phyloP scores from a whole-genome alignment of 1,284 basidiomycete genomes.

The Tylopilus orsonianus region DNA sequence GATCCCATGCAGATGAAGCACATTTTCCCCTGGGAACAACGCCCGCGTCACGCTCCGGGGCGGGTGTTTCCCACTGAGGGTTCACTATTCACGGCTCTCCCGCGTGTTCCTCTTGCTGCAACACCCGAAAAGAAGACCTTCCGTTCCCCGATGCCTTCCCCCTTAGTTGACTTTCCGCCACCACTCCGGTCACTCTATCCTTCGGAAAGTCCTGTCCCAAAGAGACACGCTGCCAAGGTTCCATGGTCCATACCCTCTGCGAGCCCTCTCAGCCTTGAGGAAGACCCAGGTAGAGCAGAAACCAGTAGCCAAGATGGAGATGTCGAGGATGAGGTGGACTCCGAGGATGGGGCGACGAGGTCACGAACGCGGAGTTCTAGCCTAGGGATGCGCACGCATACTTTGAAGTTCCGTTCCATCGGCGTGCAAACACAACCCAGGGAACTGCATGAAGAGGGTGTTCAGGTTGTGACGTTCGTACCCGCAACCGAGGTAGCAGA shows the following conservation, averaged over 20 bases:
- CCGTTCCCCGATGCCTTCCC: slow-evolving; percentile 33
- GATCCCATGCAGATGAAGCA: slow-evolving; percentile 72
- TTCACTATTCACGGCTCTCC: slow-evolving; percentile 45
- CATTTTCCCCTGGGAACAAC: slow-evolving; percentile 94
- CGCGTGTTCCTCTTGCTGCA: slow-evolving; percentile 33
- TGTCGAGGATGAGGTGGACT: slow-evolving; percentile 79
- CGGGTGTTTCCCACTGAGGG: slow-evolving; percentile 79
- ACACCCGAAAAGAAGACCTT: slow-evolving; percentile 25
- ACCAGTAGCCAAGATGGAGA: slow-evolving; percentile 78
- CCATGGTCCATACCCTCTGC: slow-evolving; percentile 49
- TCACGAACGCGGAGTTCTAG: slow-evolving; percentile 24
- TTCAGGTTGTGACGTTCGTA: slow-evolving; percentile 23
- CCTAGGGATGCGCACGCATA: slow-evolving; percentile 5
- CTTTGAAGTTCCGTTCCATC: slow-evolving; percentile 28
- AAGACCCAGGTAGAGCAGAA: slow-evolving; percentile 54
- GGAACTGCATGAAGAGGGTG: slow-evolving; percentile 24
- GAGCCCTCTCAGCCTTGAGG: slow-evolving; percentile 45
- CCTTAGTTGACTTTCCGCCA: slow-evolving; percentile 47
- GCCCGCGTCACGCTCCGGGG: slow-evolving; percentile 59
- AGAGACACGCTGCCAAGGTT: slow-evolving; percentile 69
- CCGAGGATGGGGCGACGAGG: slow-evolving; percentile 38
- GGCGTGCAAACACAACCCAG: slow-evolving; percentile 33
- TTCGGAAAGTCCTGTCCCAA: slow-evolving; percentile 81
- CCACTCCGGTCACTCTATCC: slow-evolving; percentile 72
- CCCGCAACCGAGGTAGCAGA: slow-evolving; percentile 17